Evolutionary conservation across 306 rosid species (phyloP), one percentile per base, ranked within the genome.

Genomic region (Prunus mume): DNA sequence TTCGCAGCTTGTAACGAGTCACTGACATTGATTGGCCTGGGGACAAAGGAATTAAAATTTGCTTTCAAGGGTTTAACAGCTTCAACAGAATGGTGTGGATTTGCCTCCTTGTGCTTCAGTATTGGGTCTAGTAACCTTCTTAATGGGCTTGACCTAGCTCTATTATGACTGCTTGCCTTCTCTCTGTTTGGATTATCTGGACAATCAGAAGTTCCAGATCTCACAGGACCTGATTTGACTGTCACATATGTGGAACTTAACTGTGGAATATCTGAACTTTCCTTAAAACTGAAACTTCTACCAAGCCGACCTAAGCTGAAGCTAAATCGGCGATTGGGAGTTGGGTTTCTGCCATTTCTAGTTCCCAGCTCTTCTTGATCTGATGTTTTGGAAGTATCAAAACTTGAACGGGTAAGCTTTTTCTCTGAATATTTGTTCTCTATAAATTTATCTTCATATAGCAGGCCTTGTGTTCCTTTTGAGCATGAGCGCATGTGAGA

Each of bases 211-310:
- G 85, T 65, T 74, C 85, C 91, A 74, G 85, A 75, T 76, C 71
- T 85, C 78, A 88, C 65, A 11, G 93, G 93, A 82, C 97, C 95
- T 66, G 97, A 92, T 83, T 89, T 89, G 64, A 86, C 85, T 70
- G 81, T 78, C 66, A 76, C 76, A 80, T 82, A 12, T 51, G 73
- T 76, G 81, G 97, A 83, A 76, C 86, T 83, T 78, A 80, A 79
- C 69, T 75, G 87, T 14, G 96, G 95, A 79, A 79, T 62, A 45
- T 81, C 72, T 55, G 90, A 74, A 49, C 83, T 82, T 76, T 94
- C 98, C 83, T 85, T 94, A 83, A 87, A 94, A 88, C 97, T 94
- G 72, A 90, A 82, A 79, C 98, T 94, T 88, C 98, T 92, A 64
- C 96, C 88, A 57, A 92, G 69, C 68, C 83, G 84, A 13, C 86